Evolutionary conservation across 768 basidiomycete species (phyloP), one percentile per base, ranked within the genome.

Genomic region (Rubroboletus satanas): DNA sequence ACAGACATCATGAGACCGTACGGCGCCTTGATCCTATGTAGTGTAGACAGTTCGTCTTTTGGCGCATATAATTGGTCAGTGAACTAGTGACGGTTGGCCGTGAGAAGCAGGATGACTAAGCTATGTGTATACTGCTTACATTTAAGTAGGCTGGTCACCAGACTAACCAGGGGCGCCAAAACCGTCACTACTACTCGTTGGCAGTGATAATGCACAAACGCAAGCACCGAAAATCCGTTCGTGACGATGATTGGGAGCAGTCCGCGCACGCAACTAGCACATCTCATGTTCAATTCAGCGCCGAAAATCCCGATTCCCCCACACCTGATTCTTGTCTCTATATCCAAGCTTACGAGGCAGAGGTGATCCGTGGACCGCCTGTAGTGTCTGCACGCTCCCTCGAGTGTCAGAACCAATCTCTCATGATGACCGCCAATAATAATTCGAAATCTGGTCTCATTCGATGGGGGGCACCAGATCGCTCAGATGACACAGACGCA

Each of bases 301-400:
- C 41, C 2, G 59, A 51, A 14, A 32, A 18, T 21, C n/a, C 26
- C 11, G 61, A 61, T 41, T 17, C 9, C 4, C 14, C 44, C 4
- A 15, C 43, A 14, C 43, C 37, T 4, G 71, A 75, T 46, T 62
- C 70, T 35, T 63, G 62, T 29, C 71, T 84, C 4, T 80, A 75
- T 56, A 72, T 92, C 33, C 83, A 85, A 60, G 92, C 88, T 0
- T 79, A 91, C 65, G 92, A 94, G 70, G 88, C 88, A 5, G 84
- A 88, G 46, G 71, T 94, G 21, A 67, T 85, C 5, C 79, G 79
- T 17, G 83, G 85, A 2, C 73, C 80, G 0, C 68, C 71, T 17
- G 81, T 79, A 1, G 59, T 57, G 4, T 57, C 67, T 9, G 73
- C 79, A 4, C 64, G 58, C 9, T 68, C 70, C 45, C 68, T 74